These are phyloP conservation scores for Colletotrichum musicola DNA, from an alignment of 2,329 filamentous ascomycete genomes.

Conservation along the genomic window DNA sequence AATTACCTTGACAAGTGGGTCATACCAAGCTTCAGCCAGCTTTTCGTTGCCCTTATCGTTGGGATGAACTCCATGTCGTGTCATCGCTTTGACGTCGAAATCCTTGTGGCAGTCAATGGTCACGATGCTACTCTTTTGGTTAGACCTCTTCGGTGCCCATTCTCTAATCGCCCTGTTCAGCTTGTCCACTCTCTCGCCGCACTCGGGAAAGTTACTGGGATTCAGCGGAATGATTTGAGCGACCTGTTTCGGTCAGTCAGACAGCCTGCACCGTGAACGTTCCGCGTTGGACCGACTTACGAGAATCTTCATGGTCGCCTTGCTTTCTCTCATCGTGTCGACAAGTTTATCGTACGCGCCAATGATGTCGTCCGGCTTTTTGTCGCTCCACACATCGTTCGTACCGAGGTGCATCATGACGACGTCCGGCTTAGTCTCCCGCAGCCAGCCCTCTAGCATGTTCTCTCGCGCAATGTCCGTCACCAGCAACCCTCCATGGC, in stretches of 20 bases:
- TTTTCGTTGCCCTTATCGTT: background rate
- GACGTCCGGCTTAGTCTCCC: conserved; percentile 53
- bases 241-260: background rate
- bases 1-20: background rate
- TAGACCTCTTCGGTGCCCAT: conserved; percentile 7
- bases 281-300: conserved; percentile 28
- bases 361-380: conserved; percentile 49
- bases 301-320: conserved; percentile 54
- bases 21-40: background rate
- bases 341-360: conserved; percentile 53
- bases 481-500: conserved; percentile 55
- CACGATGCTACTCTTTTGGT: background rate
- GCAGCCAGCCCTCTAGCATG: conserved; percentile 54
- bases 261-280: background rate
- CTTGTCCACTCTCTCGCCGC: background rate
- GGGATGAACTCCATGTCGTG: conserved; percentile 15
- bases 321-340: conserved; percentile 56
- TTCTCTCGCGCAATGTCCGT: conserved; percentile 53
- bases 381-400: conserved; percentile 55
- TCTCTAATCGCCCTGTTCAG: conserved; percentile 1
- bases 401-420: conserved; percentile 60
- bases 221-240: conserved; percentile 8
- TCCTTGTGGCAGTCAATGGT: conserved; percentile 10
- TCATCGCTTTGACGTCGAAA: background rate
- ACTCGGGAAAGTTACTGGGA: background rate